Conservation (phyloP, 2,329 filamentous ascomycete species). For the Hirsutella rhossiliensis region DNA sequence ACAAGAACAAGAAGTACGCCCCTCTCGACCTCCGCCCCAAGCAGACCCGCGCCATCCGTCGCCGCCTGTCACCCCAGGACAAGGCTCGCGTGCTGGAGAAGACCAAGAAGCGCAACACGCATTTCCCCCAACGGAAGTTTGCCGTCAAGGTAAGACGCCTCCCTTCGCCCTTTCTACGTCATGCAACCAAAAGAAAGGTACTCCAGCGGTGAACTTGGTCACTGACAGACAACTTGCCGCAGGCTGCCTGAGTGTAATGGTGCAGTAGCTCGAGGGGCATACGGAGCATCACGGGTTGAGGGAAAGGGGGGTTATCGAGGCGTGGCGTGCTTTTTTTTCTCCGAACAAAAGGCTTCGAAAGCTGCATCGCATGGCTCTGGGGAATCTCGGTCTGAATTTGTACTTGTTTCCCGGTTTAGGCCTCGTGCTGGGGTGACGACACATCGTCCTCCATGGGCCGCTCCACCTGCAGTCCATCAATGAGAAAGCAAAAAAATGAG, state of each 20-base stretch:
- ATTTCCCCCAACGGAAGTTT: conserved; percentile 98
- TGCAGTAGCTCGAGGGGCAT: neutral
- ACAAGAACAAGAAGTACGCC: conserved; percentile 99
- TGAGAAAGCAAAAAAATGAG: conserved; percentile 11
- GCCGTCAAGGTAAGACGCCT: conserved; percentile 74
- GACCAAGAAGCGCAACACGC: conserved; percentile 88
- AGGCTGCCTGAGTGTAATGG: conserved; percentile 6
- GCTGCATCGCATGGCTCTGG: conserved; percentile 26
- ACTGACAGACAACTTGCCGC: neutral
- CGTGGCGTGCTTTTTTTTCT: conserved; percentile 23
- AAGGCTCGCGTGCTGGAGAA: conserved; percentile 75
- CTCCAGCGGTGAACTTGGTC: neutral
- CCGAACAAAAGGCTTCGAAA: conserved; percentile 20
- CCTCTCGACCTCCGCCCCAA: conserved; percentile 97
- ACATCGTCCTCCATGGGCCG: conserved; percentile 17
- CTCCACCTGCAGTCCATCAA: conserved; percentile 19
- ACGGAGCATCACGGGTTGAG: conserved; percentile 3
- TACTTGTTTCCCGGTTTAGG: conserved; percentile 23
- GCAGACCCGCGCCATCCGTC: conserved; percentile 95
- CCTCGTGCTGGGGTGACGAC: conserved; percentile 21
- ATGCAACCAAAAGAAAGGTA: neutral
- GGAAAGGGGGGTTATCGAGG: conserved; percentile 16
- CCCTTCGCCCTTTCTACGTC: neutral
- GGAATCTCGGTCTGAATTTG: conserved; percentile 25
- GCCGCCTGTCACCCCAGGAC: conserved; percentile 88